Base-by-base conservation (phyloP, 176 grass and related monocot species). In the Thalia dealbata region DNA sequence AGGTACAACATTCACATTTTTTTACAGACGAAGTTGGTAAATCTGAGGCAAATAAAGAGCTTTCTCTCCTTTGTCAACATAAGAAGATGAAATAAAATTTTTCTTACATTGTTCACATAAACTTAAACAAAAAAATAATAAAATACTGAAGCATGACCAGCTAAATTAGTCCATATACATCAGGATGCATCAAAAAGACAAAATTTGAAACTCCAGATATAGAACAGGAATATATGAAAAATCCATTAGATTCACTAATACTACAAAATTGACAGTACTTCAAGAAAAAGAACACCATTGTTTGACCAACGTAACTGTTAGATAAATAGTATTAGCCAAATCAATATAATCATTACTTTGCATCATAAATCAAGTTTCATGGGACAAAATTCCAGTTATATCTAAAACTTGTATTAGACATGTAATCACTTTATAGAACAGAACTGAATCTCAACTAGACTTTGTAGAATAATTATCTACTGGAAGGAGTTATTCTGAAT, bases 21-120 rank as follows among this genome's bases (percentile, higher is more conserved):
- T 45, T 44, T 73, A 67, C 21, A 75, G 8, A 75, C 25, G 44
- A 55, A 69, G 64, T 27, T 42, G n/a, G 23, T 61, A 62, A 35
- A 65, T 32, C 6, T 70, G n/a, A 71, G 24, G 38, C 10, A n/a
- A 21, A 3, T 29, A 32, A 21, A 68, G 19, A 8, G 3, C 25
- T 46, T n/a, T n/a, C n/a, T 63, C 27, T 15, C 14, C 65, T 68
- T 45, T 45, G 41, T 45, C 21, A 9, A 46, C 44, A 45, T 23
- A 38, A 14, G 14, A 14, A 6, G 30, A 28, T n/a, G 10, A 38
- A 38, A 38, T 38, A 38, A 38, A 38, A 38, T 38, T 38, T 38
- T 2, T 38, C 32, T 38, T n/a, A 28, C 22, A 26, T 13, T 64
- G 13, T 10, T 24, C 15, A 35, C 18, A 0, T 66, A 0, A 9